A percentile compares a stretch with the other conserved stretches of the same genome.
phyloP scores from a whole-genome alignment of 139 green algal genomes.

The Tetradesmus lagerheimii region DNA sequence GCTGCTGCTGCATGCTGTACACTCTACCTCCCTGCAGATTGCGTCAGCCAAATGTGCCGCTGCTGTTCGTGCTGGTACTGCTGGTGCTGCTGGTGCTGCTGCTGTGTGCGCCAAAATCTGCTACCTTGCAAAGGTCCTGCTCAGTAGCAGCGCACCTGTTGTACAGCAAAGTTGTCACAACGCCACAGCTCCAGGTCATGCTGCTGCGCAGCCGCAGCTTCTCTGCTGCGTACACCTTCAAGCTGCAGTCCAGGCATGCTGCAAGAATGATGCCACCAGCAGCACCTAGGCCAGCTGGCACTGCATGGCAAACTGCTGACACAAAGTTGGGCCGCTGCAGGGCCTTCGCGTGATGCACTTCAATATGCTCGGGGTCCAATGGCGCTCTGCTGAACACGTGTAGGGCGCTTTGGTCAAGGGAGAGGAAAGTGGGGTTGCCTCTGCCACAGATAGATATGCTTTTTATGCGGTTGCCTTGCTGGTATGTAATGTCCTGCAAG shows the following conservation, averaged over 20 bases:
- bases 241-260: constrained; percentile 30
- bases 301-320: constrained; percentile 21
- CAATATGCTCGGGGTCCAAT: neutral
- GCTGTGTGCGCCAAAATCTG: too few relatives aligned
- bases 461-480: constrained; percentile 1
- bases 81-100: too few relatives aligned
- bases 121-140: too few relatives aligned
- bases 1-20: too few relatives aligned
- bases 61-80: too few relatives aligned
- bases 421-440: neutral
- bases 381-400: neutral
- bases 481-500: neutral
- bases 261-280: constrained; percentile 5
- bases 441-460: neutral
- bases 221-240: constrained; percentile 4
- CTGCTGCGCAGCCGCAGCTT: neutral
- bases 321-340: constrained; percentile 6
- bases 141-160: constrained; percentile 6
- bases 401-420: neutral
- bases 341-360: neutral
- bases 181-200: neutral
- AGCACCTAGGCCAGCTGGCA: neutral
- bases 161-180: constrained; percentile 2
- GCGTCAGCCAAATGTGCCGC: too few relatives aligned
- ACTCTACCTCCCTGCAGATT: too few relatives aligned